phyloP scores from a whole-genome alignment of 1,284 basidiomycete species.

The Ceratobasidium sp. region DNA sequence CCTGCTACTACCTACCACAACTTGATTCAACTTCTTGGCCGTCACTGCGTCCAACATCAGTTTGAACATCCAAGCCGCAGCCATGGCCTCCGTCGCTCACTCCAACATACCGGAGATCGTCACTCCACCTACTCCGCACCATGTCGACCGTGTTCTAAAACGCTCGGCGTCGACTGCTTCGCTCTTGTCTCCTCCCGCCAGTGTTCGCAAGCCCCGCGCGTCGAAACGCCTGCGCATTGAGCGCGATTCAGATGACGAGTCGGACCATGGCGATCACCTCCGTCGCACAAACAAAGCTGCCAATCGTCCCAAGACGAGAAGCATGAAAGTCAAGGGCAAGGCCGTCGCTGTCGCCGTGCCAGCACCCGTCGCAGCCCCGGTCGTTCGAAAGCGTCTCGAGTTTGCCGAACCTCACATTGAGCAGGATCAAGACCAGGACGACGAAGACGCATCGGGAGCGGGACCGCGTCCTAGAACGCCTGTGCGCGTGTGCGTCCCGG shows the following conservation, averaged over 20 bases:
- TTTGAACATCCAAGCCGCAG: neutral
- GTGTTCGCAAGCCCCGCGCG: conserved; percentile 35
- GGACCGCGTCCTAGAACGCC: conserved; percentile 25
- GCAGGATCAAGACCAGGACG: neutral
- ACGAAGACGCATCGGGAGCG: neutral
- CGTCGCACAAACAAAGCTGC: neutral
- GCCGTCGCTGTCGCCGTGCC: neutral
- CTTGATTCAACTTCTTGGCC: neutral
- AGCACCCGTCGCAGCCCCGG: conserved; percentile 10
- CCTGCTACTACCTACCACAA: conserved; percentile 6
- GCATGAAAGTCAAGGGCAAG: conserved; percentile 8
- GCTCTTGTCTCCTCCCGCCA: conserved; percentile 44
- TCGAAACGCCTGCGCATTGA: conserved; percentile 36
- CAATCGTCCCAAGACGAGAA: conserved; percentile 17
- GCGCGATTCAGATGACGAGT: conserved; percentile 37
- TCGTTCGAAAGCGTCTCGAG: conserved; percentile 19
- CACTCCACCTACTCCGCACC: conserved; percentile 17
- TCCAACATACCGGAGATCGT: neutral
- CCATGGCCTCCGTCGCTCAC: conserved; percentile 24
- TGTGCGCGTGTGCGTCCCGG: conserved; percentile 25
- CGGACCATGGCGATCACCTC: conserved; percentile 26
- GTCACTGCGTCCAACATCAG: neutral
- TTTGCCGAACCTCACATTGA: neutral
- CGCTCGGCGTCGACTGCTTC: conserved; percentile 42
- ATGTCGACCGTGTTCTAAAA: conserved; percentile 33